A percentile compares a stretch with the other conserved stretches of the same genome.
Evolutionary conservation across 2,329 filamentous ascomycete species (phyloP).

Genomic region (Cryphonectria carpinicola): DNA sequence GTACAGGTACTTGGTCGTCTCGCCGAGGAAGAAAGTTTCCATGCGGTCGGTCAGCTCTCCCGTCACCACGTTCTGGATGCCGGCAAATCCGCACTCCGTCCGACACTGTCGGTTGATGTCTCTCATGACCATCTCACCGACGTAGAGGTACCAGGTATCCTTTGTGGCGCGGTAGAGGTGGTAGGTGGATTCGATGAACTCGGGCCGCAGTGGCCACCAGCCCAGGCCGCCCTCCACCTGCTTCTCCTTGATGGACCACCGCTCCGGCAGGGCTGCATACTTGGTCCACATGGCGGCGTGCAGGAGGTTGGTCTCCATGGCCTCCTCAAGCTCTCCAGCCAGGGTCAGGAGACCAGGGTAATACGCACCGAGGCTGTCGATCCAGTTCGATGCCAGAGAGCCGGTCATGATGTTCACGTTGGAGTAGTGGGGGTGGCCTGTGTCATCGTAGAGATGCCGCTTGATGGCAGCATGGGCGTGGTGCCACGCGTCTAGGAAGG

Average conservation of each 20-base stretch:
- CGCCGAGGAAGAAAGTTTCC: slow-evolving; percentile 98
- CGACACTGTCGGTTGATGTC: slow-evolving; percentile 90
- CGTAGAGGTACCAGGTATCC: slow-evolving; percentile 95
- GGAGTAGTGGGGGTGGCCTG: slow-evolving; percentile 88
- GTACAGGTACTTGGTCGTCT: slow-evolving; percentile 95
- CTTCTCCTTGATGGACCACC: slow-evolving; percentile 86
- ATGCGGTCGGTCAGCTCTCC: slow-evolving; percentile 92
- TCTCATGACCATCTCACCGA: slow-evolving; percentile 90
- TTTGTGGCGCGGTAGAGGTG: slow-evolving; percentile 92
- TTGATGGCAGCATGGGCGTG: slow-evolving; percentile 86
- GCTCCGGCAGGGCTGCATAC: slow-evolving; percentile 90
- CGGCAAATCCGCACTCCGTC: slow-evolving; percentile 91
- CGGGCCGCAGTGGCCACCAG: slow-evolving; percentile 95
- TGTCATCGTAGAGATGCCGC: slow-evolving; percentile 83
- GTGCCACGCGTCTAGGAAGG: slow-evolving; percentile 83
- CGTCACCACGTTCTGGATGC: slow-evolving; percentile 78
- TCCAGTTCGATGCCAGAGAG: slow-evolving; percentile 88
- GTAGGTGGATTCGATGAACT: slow-evolving; percentile 97
- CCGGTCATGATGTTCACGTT: slow-evolving; percentile 89
- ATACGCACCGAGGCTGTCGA: slow-evolving; percentile 93
- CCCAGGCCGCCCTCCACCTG: slow-evolving; percentile 83
- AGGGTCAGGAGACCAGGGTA: slow-evolving; percentile 88
- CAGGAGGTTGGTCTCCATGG: slow-evolving; percentile 84
- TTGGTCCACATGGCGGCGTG: slow-evolving; percentile 94
- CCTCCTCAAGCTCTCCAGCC: slow-evolving; percentile 88